These are phyloP conservation scores for Cicer pinnatifidum DNA, from an alignment of 306 rosid genomes.

Conservation along the genomic window DNA sequence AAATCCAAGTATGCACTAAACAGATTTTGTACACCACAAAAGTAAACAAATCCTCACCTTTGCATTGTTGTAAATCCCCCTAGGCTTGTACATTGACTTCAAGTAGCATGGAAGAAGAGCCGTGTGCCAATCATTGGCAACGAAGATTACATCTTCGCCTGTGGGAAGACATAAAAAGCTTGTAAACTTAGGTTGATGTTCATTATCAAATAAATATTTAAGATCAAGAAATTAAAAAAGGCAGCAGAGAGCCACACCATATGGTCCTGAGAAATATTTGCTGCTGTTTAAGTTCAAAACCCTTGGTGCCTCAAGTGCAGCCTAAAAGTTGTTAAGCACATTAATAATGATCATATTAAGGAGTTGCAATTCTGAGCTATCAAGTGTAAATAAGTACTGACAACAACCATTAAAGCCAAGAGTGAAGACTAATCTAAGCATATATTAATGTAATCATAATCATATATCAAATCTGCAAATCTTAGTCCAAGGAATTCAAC, in stretches of 20 bases:
- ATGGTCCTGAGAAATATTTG: conserved; percentile 74
- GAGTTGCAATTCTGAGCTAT: conserved; percentile 17
- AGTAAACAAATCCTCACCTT: conserved; percentile 47
- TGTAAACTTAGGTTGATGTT: conserved; percentile 29
- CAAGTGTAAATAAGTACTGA: not conserved
- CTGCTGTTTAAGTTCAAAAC: conserved; percentile 63
- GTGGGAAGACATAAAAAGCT: conserved; percentile 36
- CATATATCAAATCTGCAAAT: not conserved
- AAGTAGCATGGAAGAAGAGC: conserved; percentile 76
- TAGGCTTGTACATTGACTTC: conserved; percentile 61
- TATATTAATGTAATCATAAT: not conserved
- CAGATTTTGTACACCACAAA: conserved; percentile 3
- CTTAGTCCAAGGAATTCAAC: not conserved
- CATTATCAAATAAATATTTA: not conserved
- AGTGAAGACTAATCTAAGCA: not conserved
- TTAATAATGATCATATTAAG: conserved; percentile 28
- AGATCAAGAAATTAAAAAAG: conserved; percentile 30
- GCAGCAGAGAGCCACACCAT: conserved; percentile 55
- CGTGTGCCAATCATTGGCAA: conserved; percentile 84
- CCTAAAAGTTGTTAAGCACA: conserved; percentile 54
- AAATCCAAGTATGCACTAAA: not conserved
- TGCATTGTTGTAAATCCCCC: conserved; percentile 60
- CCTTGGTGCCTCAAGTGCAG: conserved; percentile 85
- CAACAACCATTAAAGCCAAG: conserved; percentile 10
- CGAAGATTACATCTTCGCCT: conserved; percentile 75